A percentile compares a stretch with the other conserved stretches of the same genome.
These are phyloP conservation scores for Euptelea pleiosperma DNA, from an alignment of 164 flowering plant genomes.

Conservation along the genomic window DNA sequence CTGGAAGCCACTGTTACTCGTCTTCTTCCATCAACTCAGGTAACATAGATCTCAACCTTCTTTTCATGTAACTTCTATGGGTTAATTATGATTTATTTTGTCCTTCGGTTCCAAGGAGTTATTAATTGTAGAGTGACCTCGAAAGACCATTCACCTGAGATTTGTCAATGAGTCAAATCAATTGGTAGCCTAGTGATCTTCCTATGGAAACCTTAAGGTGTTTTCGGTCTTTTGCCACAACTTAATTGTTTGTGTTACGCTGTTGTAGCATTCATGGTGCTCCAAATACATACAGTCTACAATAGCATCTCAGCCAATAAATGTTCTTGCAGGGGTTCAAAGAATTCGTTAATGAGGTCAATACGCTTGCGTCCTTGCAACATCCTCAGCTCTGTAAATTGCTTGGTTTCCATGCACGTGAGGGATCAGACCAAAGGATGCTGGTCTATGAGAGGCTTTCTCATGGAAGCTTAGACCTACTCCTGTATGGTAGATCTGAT, in stretches of 20 bases:
- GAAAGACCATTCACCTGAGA: too few relatives aligned
- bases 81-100: too few relatives aligned
- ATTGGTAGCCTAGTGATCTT: neutral
- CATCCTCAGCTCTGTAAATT: slow-evolving; percentile 90
- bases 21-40: slow-evolving; percentile 72
- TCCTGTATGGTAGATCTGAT: slow-evolving; percentile 77
- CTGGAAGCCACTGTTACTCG: slow-evolving; percentile 90
- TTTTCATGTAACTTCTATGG: neutral
- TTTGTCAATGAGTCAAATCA: too few relatives aligned
- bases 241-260: too few relatives aligned
- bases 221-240: too few relatives aligned
- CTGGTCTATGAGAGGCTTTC: slow-evolving; percentile 85
- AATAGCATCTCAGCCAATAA: neutral
- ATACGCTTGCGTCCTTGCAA: slow-evolving; percentile 75
- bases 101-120: too few relatives aligned
- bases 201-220: neutral
- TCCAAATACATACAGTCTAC: neutral
- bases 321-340: slow-evolving; percentile 43
- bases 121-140: too few relatives aligned
- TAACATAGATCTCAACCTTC: slow-evolving; percentile 15
- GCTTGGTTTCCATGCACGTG: slow-evolving; percentile 91
- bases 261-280: neutral
- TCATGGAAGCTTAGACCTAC: slow-evolving; percentile 89
- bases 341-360: slow-evolving; percentile 74
- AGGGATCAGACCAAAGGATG: slow-evolving; percentile 79